Percentiles rank a stretch among this genome's conserved stretches.
These are phyloP conservation scores for Lichtheimia ornata DNA, from an alignment of 371 early-diverging fungal genomes.

Conservation along the genomic window DNA sequence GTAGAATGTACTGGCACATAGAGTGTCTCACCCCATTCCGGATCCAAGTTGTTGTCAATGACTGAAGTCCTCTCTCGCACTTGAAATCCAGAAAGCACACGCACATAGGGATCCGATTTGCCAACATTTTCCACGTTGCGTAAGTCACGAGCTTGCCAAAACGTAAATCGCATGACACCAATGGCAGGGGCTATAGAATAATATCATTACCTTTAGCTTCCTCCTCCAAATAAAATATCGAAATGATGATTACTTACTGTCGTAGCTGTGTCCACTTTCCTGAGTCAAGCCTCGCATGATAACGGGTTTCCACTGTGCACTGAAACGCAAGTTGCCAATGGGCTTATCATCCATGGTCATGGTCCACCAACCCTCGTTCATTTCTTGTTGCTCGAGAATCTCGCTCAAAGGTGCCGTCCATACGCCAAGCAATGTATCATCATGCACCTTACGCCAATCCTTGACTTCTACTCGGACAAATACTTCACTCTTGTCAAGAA, in stretches of 20 bases:
- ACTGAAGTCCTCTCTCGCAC: conserved; percentile 68
- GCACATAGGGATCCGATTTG: conserved; percentile 83
- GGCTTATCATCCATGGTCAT: conserved; percentile 19
- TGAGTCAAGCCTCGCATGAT: conserved; percentile 38
- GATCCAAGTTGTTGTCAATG: conserved; percentile 72
- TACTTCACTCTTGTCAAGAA: conserved; percentile 43
- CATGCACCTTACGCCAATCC: conserved; percentile 34
- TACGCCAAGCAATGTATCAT: conserved; percentile 39
- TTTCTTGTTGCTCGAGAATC: conserved; percentile 36
- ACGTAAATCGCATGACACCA: conserved; percentile 78
- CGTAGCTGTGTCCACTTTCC: conserved; percentile 37
- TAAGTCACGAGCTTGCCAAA: conserved; percentile 73
- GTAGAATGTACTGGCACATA: conserved; percentile 71
- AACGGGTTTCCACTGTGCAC: conserved; percentile 61
- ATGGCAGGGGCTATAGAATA: conserved; percentile 62
- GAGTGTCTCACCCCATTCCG: conserved; percentile 85
- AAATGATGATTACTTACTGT: conserved; percentile 32
- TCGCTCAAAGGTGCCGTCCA: conserved; percentile 40
- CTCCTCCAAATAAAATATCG: not conserved
- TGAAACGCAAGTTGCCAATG: conserved; percentile 41
- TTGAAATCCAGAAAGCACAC: conserved; percentile 63
- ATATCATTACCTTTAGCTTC: not conserved
- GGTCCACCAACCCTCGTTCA: conserved; percentile 52
- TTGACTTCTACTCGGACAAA: conserved; percentile 35
- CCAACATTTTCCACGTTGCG: conserved; percentile 66